Conservation (phyloP, 169 alveolate species). For the Besnoitia besnoiti region DNA sequence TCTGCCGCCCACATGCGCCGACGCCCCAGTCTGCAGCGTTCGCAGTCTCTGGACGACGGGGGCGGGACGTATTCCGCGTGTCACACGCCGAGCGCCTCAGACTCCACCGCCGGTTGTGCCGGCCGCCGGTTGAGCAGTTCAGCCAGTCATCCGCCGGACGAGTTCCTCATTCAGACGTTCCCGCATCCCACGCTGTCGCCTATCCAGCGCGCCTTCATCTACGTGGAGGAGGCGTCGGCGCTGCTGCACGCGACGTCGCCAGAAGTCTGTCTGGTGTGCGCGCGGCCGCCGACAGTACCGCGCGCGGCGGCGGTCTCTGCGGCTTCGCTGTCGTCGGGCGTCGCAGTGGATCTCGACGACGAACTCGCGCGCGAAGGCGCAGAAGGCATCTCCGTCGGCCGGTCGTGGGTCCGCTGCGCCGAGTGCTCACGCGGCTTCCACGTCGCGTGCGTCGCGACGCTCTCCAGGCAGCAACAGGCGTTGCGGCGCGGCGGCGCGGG, state of each 20-base stretch:
- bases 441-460: slow-evolving; percentile 52
- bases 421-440: slow-evolving; percentile 59
- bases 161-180: slow-evolving; percentile 52
- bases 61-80: background rate
- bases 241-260: slow-evolving; percentile 66
- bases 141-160: background rate
- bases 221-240: slow-evolving; percentile 64
- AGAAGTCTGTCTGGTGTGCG: slow-evolving; percentile 67
- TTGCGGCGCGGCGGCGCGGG: slow-evolving; percentile 16
- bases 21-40: background rate
- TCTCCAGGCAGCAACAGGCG: slow-evolving; percentile 57
- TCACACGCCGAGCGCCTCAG: background rate
- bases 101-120: background rate
- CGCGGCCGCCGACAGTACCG: slow-evolving; percentile 35
- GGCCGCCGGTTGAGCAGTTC: background rate
- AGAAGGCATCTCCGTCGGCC: slow-evolving; percentile 49
- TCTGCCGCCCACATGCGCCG: background rate
- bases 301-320: slow-evolving; percentile 36
- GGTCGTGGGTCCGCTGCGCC: slow-evolving; percentile 63
- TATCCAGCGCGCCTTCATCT: slow-evolving; percentile 65
- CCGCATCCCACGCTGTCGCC: slow-evolving; percentile 54
- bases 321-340: background rate
- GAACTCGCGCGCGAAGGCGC: slow-evolving; percentile 39
- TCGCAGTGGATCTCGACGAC: slow-evolving; percentile 3
- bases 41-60: background rate